Evolutionary conservation across 164 flowering plant genomes (phyloP), one percentile per base, ranked within the genome.

Genomic region (Paratinospora sagittata): DNA sequence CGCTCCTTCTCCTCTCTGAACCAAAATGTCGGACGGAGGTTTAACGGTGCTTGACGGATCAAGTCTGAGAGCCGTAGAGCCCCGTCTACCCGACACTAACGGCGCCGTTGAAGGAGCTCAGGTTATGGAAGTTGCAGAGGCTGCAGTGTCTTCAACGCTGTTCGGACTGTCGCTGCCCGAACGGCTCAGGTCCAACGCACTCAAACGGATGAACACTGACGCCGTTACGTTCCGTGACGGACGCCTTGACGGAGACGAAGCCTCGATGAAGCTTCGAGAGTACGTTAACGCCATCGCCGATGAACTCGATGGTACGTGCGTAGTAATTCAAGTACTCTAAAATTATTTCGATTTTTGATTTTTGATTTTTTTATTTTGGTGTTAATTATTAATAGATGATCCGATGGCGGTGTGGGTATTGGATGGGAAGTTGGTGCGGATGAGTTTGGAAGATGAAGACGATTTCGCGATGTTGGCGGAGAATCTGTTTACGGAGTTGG

Each of bases 391-490:
- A 5, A 64, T 78, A 90, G 96, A 85, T 80, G 85, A 87, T 81
- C 96, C 96, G 13, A 58, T 90, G 73, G 86, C 81, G 34, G 80
- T 83, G 17, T 78, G 87, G 27, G 61, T 85, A 39, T 75, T 89
- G 87, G 87, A 90, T 74, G 96, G 96, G 70, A 80, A 37, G n/a
- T 72, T 81, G 16, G 69, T 89, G 68, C 69, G 72, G 33, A 21
- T 82, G 64, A 82, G 79, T 76, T 73, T 90, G 72, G 96, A 89
- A 73, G 93, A 90, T 65, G 96, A 90, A 75, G 96, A 90, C 78
- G 96, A 90, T 82, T 90, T 87, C 71, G 93, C 96, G 3, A 87
- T 88, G 91, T 73, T 88, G 72, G 96, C 91, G 0, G 96, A 90
- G 84, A 85, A 83, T 80, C 76, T 90, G 6, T 90, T 90, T 80